Percentiles rank a stretch among this genome's conserved stretches.
Evolutionary conservation across 108 stramenopile genomes (phyloP).

Genomic region (Phaeodactylum tricornutum): DNA sequence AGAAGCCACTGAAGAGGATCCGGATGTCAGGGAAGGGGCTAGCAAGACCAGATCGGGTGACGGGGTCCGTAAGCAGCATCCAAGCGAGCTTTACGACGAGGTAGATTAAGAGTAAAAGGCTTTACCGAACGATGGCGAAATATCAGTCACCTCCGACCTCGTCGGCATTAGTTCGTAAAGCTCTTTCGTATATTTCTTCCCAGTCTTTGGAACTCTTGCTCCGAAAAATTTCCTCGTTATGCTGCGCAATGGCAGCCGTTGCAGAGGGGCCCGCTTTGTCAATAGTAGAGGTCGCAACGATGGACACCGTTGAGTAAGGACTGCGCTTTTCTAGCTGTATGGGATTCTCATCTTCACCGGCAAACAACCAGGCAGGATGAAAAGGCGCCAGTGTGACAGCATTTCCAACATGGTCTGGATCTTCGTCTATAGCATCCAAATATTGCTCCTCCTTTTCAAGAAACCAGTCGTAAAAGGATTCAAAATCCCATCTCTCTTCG

Average conservation of each 20-base stretch:
- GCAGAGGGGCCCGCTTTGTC: slow-evolving; percentile 38
- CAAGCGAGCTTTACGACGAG: slow-evolving; percentile 43
- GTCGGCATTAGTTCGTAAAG: background rate
- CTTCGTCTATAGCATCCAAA: slow-evolving; percentile 32
- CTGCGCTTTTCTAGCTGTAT: slow-evolving; percentile 45
- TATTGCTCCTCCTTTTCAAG: slow-evolving; percentile 47
- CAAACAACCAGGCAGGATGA: slow-evolving; percentile 62
- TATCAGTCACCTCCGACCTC: background rate
- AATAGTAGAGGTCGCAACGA: slow-evolving; percentile 54
- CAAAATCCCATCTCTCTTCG: slow-evolving; percentile 20
- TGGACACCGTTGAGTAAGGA: slow-evolving; percentile 55
- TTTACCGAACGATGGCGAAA: background rate
- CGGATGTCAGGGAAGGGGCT: slow-evolving; percentile 4
- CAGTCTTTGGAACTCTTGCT: slow-evolving; percentile 21
- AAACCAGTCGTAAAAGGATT: slow-evolving; percentile 50
- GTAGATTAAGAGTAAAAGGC: slow-evolving; percentile 26
- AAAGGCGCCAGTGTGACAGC: slow-evolving; percentile 63
- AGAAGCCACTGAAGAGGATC: slow-evolving; percentile 28
- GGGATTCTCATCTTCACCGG: slow-evolving; percentile 4
- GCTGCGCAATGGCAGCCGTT: slow-evolving; percentile 38
- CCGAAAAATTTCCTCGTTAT: slow-evolving; percentile 39
- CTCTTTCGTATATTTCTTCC: slow-evolving; percentile 19
- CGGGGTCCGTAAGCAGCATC: slow-evolving; percentile 31
- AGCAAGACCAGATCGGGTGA: slow-evolving; percentile 7
- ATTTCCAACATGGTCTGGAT: slow-evolving; percentile 25